Conservation (phyloP, 306 rosid genomes). For the Cucurbita moschata region DNA sequence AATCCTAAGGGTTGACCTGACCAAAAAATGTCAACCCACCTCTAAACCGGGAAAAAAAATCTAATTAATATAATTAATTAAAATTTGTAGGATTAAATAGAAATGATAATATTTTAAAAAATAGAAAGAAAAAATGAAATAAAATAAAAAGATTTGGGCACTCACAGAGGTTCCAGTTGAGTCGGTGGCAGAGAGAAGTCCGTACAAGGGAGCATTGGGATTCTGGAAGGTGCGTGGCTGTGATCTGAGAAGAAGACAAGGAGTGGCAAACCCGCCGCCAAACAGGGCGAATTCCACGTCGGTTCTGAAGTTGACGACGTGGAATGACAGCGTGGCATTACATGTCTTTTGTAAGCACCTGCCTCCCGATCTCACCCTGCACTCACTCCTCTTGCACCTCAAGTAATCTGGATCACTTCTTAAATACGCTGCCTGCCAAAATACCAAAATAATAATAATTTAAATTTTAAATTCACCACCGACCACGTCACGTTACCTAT, state of each 20-base stretch:
- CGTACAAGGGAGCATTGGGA: constrained; percentile 59
- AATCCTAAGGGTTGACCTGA: no score
- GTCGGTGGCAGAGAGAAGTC: constrained; percentile 51
- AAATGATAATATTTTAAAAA: no score
- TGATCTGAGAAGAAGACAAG: constrained; percentile 45
- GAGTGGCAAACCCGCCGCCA: constrained; percentile 40
- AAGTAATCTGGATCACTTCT: constrained; percentile 54
- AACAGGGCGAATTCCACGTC: constrained; percentile 68
- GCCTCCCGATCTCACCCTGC: constrained; percentile 19
- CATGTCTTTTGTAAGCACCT: constrained; percentile 28
- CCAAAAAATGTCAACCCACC: no score
- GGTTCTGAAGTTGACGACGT: constrained; percentile 70
- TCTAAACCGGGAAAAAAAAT: no score
- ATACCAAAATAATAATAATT: no score
- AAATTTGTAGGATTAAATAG: no score
- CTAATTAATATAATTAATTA: no score
- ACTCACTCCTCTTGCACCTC: constrained; percentile 45
- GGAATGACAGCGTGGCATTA: constrained; percentile 53
- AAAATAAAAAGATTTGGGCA: no score
- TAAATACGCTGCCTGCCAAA: constrained; percentile 36
- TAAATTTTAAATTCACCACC: no score
- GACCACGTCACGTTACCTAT: no score
- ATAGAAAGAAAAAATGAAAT: no score
- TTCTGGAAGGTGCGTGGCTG: constrained; percentile 33
- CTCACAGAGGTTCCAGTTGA: constrained; percentile 56